A percentile compares a stretch with the other conserved stretches of the same genome.
Evolutionary conservation across 2,329 filamentous ascomycete species (phyloP).

Genomic region (Neopestalotiopsis clavispora): DNA sequence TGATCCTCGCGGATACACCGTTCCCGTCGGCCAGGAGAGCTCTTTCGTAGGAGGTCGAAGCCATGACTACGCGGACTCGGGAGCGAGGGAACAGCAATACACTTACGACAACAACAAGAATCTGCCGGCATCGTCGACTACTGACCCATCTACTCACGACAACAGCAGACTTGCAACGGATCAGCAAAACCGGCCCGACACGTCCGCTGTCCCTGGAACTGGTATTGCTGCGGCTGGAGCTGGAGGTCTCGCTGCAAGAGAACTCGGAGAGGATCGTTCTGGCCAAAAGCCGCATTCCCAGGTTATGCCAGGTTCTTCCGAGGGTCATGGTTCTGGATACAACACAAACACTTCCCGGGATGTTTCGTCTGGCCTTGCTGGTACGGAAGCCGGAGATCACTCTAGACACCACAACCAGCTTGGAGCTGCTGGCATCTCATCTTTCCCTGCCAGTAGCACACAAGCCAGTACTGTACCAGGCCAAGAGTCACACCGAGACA

Average conservation of each 20-base stretch:
- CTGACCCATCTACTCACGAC: neutral
- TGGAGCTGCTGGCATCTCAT: neutral
- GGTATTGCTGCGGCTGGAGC: neutral
- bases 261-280: slow-evolving; percentile 5
- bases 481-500: neutral
- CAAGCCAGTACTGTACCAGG: neutral
- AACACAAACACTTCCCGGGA: neutral
- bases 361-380: neutral
- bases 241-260: neutral
- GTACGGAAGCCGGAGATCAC: neutral
- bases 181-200: neutral
- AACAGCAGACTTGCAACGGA: neutral
- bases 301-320: neutral
- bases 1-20: slow-evolving; percentile 6
- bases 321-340: neutral
- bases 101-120: neutral
- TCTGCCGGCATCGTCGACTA: neutral
- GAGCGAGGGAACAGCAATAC: neutral
- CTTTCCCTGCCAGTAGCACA: neutral
- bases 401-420: neutral
- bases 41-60: neutral
- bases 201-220: neutral
- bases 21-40: neutral
- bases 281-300: neutral
- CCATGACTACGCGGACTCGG: neutral